Base-by-base conservation (phyloP, 2,329 filamentous ascomycete genomes). In the Dothideomycetes sp. region DNA sequence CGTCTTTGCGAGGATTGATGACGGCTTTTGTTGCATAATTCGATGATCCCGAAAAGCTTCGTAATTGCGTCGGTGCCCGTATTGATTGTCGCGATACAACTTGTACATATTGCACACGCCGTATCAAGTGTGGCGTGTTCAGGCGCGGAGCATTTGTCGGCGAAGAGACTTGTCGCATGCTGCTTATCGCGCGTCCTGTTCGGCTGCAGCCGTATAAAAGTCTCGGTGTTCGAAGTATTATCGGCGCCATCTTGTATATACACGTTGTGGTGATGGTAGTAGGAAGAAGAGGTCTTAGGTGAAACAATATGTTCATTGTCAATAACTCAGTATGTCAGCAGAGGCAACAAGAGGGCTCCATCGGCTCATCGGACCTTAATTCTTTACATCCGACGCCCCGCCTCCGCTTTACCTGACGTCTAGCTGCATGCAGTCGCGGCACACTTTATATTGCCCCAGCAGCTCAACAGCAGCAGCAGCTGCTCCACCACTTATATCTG, bases 1-100 rank as follows among this genome's bases (percentile, higher is more conserved):
- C 84, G 57, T 91, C 84, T 41, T 72, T 72, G 49, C 81, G 77
- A 1, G 86, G 84, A 56, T 96, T 94, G 12, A 69, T 61, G 40
- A 72, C 66, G 12, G 62, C 63, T 37, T 61, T 50, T 14, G 34
- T 32, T 4, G 34, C 15, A 10, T 30, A 16, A n/a, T 8, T 27
- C 2, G 34, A 34, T 5, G 36, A 36, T 19, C 12, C 27, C 14
- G 30, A 29, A 16, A 37, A 41, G 2, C 16, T 8, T 33, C n/a
- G 31, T 33, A 32, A 24, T 41, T 27, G 35, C 38, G 30, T 18
- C 24, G 33, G 19, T 36, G 32, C 15, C 32, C 38, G 16, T 12
- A 7, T 27, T 27, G 7, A 12, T 12, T 27, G 22, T 7, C 12
- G 22, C 22, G n/a, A n/a, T n/a, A 27, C 22, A 27, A 27, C 7